phyloP scores from a whole-genome alignment of 495 filamentous ascomycete species.

The Hypoxylon fragiforme region DNA sequence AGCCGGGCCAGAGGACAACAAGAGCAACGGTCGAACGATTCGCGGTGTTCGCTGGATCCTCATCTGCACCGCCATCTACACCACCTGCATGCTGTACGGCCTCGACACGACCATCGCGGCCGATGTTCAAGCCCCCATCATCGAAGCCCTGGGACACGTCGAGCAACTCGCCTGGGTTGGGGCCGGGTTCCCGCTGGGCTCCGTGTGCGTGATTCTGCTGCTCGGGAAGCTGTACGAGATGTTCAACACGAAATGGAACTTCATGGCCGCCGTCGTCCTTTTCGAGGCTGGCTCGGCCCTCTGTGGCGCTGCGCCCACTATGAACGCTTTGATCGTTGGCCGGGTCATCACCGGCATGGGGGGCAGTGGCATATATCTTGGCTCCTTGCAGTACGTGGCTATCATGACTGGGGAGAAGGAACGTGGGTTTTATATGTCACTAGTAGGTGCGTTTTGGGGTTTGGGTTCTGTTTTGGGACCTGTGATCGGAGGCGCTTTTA shows the following conservation, averaged over 20 bases:
- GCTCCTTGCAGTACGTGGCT: background rate
- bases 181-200: background rate
- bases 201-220: background rate
- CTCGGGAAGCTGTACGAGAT: constrained; percentile 48
- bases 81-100: constrained; percentile 51
- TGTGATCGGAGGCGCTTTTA: constrained; percentile 63
- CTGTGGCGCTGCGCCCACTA: constrained; percentile 42
- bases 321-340: constrained; percentile 49
- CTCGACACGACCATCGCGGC: constrained; percentile 65
- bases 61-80: too few species aligned
- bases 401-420: background rate
- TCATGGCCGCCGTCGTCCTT: constrained; percentile 47
- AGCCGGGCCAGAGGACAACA: too few species aligned
- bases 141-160: background rate
- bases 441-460: background rate
- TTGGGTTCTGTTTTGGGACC: constrained; percentile 49
- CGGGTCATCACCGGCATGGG: constrained; percentile 46
- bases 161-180: background rate
- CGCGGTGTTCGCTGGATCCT: too few species aligned
- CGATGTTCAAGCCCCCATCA: constrained; percentile 6
- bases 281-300: constrained; percentile 58
- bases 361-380: constrained; percentile 55
- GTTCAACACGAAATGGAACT: constrained; percentile 58
- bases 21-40: too few species aligned
- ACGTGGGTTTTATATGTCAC: background rate